Conservation (phyloP, 495 filamentous ascomycete species). For the Amniculicola lignicola region DNA sequence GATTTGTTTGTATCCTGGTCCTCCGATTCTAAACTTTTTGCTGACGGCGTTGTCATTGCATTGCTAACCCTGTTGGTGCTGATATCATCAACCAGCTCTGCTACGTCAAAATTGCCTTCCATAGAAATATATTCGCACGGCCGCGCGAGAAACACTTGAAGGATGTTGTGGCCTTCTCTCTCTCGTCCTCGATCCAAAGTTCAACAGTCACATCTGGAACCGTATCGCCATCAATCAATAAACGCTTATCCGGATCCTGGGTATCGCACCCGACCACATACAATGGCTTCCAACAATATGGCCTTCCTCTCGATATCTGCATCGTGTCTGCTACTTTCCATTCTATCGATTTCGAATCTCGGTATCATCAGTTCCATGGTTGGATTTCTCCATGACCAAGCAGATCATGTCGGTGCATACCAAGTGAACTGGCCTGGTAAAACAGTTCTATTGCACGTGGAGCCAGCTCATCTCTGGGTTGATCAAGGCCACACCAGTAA, state of each 20-base stretch:
- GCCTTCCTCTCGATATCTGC: slow-evolving; percentile 17
- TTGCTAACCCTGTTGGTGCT: slow-evolving; percentile 6
- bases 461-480: slow-evolving; percentile 45
- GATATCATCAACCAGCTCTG: slow-evolving; percentile 21
- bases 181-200: too few relatives aligned
- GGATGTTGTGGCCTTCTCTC: too few relatives aligned
- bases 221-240: too few relatives aligned
- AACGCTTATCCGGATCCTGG: too few relatives aligned
- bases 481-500: slow-evolving; percentile 53
- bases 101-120: background rate
- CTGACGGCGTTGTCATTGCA: slow-evolving; percentile 1
- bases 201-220: too few relatives aligned
- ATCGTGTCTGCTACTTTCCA: slow-evolving; percentile 23
- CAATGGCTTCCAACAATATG: slow-evolving; percentile 8
- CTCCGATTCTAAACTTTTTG: background rate
- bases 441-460: slow-evolving; percentile 41
- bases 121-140: background rate
- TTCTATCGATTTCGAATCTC: slow-evolving; percentile 26
- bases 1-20: slow-evolving; percentile 9
- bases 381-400: slow-evolving; percentile 44
- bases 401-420: slow-evolving; percentile 36
- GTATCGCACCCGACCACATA: background rate
- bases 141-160: too few relatives aligned
- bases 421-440: slow-evolving; percentile 36
- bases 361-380: slow-evolving; percentile 50